phyloP scores from a whole-genome alignment of 129 eudicot genomes.

The Chrysanthemum makinoi region DNA sequence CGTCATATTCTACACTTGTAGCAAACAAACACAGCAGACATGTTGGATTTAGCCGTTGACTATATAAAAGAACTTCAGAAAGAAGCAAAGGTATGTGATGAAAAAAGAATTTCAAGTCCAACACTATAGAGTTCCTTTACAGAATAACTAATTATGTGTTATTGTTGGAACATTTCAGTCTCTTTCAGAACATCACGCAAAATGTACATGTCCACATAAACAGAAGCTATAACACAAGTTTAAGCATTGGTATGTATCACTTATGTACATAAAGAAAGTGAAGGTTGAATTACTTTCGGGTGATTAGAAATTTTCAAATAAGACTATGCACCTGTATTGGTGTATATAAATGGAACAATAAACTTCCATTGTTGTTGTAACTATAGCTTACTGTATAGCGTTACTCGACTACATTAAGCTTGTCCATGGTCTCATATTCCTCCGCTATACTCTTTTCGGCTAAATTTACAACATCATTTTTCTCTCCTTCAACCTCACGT shows the following conservation, averaged over 20 bases:
- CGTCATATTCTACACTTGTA: slow-evolving; percentile 28
- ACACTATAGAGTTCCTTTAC: neutral
- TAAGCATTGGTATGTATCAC: slow-evolving; percentile 31
- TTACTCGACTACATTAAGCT: slow-evolving; percentile 16
- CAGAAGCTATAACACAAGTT: slow-evolving; percentile 27
- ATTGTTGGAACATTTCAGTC: slow-evolving; percentile 35
- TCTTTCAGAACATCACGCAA: slow-evolving; percentile 46
- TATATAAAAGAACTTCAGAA: slow-evolving; percentile 93
- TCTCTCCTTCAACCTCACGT: too few species aligned
- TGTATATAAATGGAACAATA: slow-evolving; percentile 29
- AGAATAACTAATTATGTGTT: neutral
- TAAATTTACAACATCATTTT: neutral
- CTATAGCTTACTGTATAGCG: slow-evolving; percentile 28
- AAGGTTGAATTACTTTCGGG: slow-evolving; percentile 13
- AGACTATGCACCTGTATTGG: slow-evolving; percentile 25
- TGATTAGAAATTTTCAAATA: slow-evolving; percentile 15
- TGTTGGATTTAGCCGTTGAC: slow-evolving; percentile 95
- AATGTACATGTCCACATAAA: slow-evolving; percentile 59
- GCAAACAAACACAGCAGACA: slow-evolving; percentile 98
- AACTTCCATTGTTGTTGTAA: slow-evolving; percentile 32
- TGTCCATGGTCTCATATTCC: neutral
- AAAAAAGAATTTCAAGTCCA: neutral
- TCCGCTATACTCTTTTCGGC: neutral
- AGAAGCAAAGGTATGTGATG: slow-evolving; percentile 59
- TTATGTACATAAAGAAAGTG: slow-evolving; percentile 30